phyloP scores from a whole-genome alignment of 345 rosid species.

The Trapa bicornis region DNA sequence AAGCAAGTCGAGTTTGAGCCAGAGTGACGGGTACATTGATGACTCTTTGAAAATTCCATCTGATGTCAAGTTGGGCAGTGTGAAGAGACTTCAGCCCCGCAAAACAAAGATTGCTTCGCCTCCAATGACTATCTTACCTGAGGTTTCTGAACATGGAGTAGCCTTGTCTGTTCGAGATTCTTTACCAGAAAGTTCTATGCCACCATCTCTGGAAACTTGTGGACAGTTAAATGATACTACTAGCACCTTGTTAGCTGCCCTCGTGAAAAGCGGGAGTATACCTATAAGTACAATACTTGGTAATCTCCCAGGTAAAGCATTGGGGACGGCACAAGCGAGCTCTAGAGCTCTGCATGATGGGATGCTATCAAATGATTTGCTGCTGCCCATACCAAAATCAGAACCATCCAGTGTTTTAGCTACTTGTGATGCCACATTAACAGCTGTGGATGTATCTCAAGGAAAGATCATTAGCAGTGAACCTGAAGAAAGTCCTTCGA shows the following conservation, averaged over 20 bases:
- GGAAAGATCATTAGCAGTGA: constrained; percentile 4
- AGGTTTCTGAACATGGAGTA: constrained; percentile 21
- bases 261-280: constrained; percentile 63
- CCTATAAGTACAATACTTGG: constrained; percentile 21
- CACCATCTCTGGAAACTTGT: constrained; percentile 8
- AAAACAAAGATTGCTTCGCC: constrained; percentile 18
- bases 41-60: constrained; percentile 9
- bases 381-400: constrained; percentile 1
- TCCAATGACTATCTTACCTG: constrained; percentile 11
- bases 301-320: constrained; percentile 19
- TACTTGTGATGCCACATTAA: constrained; percentile 26
- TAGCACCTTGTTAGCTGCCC: constrained; percentile 60
- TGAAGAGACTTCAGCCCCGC: constrained; percentile 17
- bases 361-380: not conserved
- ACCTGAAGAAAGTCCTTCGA: constrained; percentile 27
- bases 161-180: constrained; percentile 21
- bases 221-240: constrained; percentile 30
- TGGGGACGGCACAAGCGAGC: constrained; percentile 20
- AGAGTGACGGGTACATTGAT: constrained; percentile 18
- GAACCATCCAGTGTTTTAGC: constrained; percentile 31
- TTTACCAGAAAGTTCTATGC: constrained; percentile 17
- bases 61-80: not conserved
- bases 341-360: constrained; percentile 22
- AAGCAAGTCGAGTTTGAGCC: constrained; percentile 22
- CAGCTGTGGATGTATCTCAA: constrained; percentile 10